Evolutionary conservation across 2,329 filamentous ascomycete species (phyloP).

Genomic region (Cryphonectria radicalis): DNA sequence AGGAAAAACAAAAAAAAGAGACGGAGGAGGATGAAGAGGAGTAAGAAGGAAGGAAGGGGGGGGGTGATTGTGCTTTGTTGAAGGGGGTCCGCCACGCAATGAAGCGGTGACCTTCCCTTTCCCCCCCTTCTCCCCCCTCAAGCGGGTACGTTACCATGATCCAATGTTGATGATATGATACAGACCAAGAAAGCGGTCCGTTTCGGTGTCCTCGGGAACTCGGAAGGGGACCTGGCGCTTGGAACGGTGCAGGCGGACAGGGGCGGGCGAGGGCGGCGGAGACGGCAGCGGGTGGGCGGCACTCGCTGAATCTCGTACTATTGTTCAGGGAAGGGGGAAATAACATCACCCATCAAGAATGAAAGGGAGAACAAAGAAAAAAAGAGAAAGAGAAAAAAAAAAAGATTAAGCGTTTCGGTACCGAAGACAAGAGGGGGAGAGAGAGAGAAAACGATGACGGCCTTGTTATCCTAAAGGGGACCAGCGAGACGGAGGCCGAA

Average conservation of each 20-base stretch:
- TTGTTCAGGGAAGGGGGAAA: background rate
- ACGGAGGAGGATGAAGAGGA: background rate
- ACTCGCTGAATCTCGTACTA: background rate
- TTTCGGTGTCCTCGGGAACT: background rate
- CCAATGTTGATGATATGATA: background rate
- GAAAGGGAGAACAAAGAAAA: too few relatives aligned
- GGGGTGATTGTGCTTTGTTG: too few relatives aligned
- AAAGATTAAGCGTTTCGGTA: background rate
- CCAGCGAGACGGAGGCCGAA: conserved; percentile 5
- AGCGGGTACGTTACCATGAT: background rate
- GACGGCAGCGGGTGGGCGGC: background rate
- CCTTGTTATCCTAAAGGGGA: conserved; percentile 7
- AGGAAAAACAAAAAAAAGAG: background rate
- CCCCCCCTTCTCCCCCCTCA: background rate
- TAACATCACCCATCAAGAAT: background rate
- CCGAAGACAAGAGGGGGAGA: background rate
- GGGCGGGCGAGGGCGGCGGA: background rate
- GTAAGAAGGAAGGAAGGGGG: background rate
- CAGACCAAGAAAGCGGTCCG: background rate
- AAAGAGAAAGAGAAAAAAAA: background rate
- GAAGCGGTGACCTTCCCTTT: background rate
- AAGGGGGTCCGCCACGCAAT: background rate
- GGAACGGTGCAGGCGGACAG: background rate
- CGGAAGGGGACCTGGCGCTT: background rate
- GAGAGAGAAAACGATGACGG: background rate